phyloP scores from a whole-genome alignment of 768 basidiomycete species.

The Kwoniella europaea region DNA sequence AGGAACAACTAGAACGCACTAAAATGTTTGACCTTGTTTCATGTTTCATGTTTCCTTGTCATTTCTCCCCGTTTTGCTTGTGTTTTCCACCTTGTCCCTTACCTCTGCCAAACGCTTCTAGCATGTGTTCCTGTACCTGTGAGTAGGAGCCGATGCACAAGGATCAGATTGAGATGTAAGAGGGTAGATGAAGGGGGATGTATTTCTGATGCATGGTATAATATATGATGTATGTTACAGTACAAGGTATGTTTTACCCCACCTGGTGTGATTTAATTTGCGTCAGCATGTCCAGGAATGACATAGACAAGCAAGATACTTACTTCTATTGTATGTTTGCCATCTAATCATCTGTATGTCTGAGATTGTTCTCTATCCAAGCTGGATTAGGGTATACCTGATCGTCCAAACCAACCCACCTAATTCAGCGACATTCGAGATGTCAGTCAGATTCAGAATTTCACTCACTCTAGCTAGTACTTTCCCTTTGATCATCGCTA shows the following conservation, averaged over 20 bases:
- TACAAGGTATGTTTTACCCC: not conserved
- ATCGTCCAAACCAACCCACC: no score
- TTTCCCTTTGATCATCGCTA: slow-evolving; percentile 54
- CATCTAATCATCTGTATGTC: slow-evolving; percentile 6
- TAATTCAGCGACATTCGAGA: no score
- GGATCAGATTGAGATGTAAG: not conserved
- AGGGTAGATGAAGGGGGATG: slow-evolving; percentile 1
- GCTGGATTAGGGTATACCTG: slow-evolving; percentile 41
- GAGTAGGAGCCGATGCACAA: not conserved
- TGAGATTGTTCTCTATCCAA: slow-evolving; percentile 33
- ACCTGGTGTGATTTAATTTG: not conserved
- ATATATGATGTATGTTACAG: not conserved
- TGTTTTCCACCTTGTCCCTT: not conserved
- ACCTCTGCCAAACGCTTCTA: not conserved
- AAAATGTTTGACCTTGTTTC: not conserved
- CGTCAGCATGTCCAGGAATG: not conserved
- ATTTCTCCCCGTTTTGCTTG: not conserved
- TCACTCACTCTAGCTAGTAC: slow-evolving; percentile 52
- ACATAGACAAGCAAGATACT: no score
- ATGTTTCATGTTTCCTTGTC: not conserved
- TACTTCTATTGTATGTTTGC: not conserved
- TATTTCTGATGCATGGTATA: slow-evolving; percentile 23
- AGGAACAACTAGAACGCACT: not conserved
- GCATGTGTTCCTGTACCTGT: not conserved
- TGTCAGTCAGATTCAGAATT: no score